phyloP scores from a whole-genome alignment of 2,329 filamentous ascomycete species.

The Paracamarosporium sp. region DNA sequence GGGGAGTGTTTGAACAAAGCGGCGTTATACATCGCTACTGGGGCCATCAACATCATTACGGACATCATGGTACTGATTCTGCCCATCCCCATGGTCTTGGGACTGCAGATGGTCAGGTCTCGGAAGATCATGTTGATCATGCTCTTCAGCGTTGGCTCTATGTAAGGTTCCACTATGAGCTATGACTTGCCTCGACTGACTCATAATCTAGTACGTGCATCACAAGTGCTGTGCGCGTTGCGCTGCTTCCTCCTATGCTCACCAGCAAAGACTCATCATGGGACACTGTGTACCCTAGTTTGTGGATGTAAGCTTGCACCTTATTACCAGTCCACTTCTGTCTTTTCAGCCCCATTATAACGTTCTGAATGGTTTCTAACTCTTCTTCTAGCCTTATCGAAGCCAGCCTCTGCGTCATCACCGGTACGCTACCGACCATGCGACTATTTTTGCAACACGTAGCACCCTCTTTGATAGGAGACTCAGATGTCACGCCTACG shows the following conservation, averaged over 20 bases:
- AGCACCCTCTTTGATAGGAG: slow-evolving; percentile 27
- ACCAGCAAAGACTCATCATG: slow-evolving; percentile 14
- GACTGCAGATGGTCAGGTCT: slow-evolving; percentile 18
- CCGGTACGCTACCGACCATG: slow-evolving; percentile 49
- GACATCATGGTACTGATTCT: slow-evolving; percentile 21
- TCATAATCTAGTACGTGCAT: slow-evolving; percentile 14
- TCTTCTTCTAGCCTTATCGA: slow-evolving; percentile 40
- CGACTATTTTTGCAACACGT: slow-evolving; percentile 49
- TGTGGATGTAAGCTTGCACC: slow-evolving; percentile 18
- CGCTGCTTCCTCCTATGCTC: slow-evolving; percentile 18
- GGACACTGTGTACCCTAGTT: slow-evolving; percentile 18
- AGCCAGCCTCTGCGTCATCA: slow-evolving; percentile 50
- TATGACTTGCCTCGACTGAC: background rate
- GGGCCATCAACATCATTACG: slow-evolving; percentile 23
- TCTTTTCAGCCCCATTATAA: background rate
- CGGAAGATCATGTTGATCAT: slow-evolving; percentile 20
- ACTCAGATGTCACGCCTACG: background rate
- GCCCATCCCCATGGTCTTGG: slow-evolving; percentile 20
- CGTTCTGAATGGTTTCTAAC: background rate
- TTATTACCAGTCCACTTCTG: background rate
- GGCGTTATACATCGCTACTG: slow-evolving; percentile 25
- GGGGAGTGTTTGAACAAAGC: slow-evolving; percentile 23
- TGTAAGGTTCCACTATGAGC: slow-evolving; percentile 5
- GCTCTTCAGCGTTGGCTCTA: slow-evolving; percentile 18
- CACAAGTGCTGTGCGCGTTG: slow-evolving; percentile 19